Evolutionary conservation across 306 rosid genomes (phyloP), one percentile per base, ranked within the genome.

Genomic region (Pyrus communis): DNA sequence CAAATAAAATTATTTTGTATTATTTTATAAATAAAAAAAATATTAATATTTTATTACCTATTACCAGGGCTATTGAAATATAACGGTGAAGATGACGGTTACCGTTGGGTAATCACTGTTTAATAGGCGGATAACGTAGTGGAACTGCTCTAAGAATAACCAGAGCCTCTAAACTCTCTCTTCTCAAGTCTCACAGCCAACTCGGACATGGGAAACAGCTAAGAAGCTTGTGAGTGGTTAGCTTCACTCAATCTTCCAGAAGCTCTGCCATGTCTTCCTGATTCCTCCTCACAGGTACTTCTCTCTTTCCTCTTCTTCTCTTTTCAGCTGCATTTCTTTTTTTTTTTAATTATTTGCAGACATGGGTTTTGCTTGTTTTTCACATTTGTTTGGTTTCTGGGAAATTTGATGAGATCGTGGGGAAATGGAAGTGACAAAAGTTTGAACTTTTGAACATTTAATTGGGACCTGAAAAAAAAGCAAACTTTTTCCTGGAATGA

Each of bases 241-340:
- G 13, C 69, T 42, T 42, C 15, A 25, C 23, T 38, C 40, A 58
- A 13, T 73, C 28, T 12, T 35, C 52, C 54, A 8, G 27, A 72
- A 35, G 45, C 27, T 17, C 22, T 22, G 10, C 76, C 27, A 22
- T 55, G 25, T 17, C 40, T 38, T 58, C 11, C 55, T 58, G 67
- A 59, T 73, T 73, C 51, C 35, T 74, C 69, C 63, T 46, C 14
- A 18, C 42, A 61, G 77, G 77, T 61, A 19, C 45, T 60, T 74
- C 40, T 52, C 33, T 61, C 42, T 55, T 23, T 73, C 67, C 27
- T 38, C 43, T 31, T 25, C 19, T 61, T 61, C 35, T 49, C 55
- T 19, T 51, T 51, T 15, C 21, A 18, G 43, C 12, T 31, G 30
- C 1, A 51, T 30, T 73, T 73, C 42, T 73, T 35, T 19, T 69